A percentile compares a stretch with the other conserved stretches of the same genome.
phyloP scores from a whole-genome alignment of 768 basidiomycete species.

The Boletus coccyginus region DNA sequence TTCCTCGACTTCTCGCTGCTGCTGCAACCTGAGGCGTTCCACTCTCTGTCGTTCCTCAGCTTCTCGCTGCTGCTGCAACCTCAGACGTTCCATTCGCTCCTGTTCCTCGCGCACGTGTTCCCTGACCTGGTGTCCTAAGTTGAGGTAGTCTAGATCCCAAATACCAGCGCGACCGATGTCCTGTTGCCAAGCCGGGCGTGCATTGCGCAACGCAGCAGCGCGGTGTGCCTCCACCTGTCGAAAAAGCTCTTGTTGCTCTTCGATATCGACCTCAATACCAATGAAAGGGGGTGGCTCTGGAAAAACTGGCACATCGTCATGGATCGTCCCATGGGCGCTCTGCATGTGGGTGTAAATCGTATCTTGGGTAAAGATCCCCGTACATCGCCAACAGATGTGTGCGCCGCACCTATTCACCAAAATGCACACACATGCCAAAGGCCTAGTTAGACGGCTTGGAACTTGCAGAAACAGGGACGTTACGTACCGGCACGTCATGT shows the following conservation, averaged over 20 bases:
- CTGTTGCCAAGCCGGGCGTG: too few species aligned
- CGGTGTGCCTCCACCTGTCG: conserved; percentile 5
- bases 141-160: background rate
- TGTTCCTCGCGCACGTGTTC: conserved; percentile 2
- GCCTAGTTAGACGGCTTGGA: background rate
- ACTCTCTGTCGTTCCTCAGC: too few species aligned
- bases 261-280: conserved; percentile 15
- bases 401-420: conserved; percentile 46
- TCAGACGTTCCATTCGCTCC: conserved; percentile 3
- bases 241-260: conserved; percentile 21
- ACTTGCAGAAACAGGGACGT: background rate
- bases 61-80: background rate
- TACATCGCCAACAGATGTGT: too few species aligned
- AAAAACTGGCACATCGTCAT: too few species aligned
- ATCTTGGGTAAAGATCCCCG: too few species aligned
- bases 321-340: too few species aligned
- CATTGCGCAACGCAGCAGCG: too few species aligned
- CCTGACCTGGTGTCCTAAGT: background rate
- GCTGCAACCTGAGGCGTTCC: too few species aligned
- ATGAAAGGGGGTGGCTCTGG: conserved; percentile 7
- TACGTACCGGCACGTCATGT: conserved; percentile 58
- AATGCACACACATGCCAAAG: background rate
- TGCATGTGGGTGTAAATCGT: too few species aligned
- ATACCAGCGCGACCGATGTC: background rate
- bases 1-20: too few species aligned